Conservation (phyloP, 108 stramenopile genomes). For the Nannochloropsis gaditana region DNA sequence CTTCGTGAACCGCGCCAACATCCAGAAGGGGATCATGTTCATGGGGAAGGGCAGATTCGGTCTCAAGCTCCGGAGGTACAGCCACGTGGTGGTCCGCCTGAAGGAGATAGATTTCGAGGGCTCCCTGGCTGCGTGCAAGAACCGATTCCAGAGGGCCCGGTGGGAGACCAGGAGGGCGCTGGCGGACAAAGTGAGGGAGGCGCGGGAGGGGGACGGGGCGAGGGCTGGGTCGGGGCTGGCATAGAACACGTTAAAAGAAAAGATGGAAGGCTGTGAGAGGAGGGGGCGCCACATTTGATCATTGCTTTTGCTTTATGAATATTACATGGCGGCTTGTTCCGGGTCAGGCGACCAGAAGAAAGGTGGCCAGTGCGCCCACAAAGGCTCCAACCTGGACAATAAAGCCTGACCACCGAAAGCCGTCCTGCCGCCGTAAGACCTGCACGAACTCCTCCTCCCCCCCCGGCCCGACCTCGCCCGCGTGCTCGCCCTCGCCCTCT, state of each 20-base stretch:
- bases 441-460: not conserved
- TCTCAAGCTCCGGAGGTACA: not conserved
- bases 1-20: not conserved
- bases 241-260: no score
- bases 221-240: not conserved
- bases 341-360: not conserved
- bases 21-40: constrained; percentile 1
- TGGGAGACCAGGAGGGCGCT: not conserved
- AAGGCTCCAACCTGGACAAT: not conserved
- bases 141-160: not conserved
- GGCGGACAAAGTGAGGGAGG: not conserved
- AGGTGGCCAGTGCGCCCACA: not conserved
- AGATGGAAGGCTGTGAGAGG: no score
- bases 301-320: no score
- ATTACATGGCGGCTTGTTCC: no score
- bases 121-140: not conserved
- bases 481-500: not conserved
- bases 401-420: not conserved
- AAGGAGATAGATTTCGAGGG: not conserved
- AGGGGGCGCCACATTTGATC: no score
- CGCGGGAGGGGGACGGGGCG: not conserved
- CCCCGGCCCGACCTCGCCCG: not conserved
- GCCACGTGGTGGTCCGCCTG: not conserved
- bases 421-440: not conserved
- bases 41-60: not conserved